Conservation (phyloP, 140 eudicot species). For the Oenanthe javanica region DNA sequence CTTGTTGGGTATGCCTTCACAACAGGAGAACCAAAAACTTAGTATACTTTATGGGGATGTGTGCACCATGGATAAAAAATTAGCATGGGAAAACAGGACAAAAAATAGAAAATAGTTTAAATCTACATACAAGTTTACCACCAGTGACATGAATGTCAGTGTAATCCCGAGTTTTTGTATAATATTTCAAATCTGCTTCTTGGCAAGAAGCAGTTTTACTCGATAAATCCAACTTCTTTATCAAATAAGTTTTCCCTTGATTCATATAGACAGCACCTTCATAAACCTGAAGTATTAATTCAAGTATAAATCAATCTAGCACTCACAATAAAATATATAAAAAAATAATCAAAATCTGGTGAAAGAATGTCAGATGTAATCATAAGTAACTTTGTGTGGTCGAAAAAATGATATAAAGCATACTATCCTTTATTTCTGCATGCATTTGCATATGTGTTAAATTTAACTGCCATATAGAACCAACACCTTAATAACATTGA, state of each 20-base stretch:
- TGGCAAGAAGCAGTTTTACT: slow-evolving; percentile 69
- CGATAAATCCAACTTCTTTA: slow-evolving; percentile 61
- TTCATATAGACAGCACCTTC: slow-evolving; percentile 97
- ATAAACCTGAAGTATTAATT: slow-evolving; percentile 57
- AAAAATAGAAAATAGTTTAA: neutral
- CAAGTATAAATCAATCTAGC: neutral
- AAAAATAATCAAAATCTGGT: neutral
- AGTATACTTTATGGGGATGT: neutral
- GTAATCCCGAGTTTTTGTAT: slow-evolving; percentile 76
- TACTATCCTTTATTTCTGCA: neutral
- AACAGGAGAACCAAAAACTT: neutral
- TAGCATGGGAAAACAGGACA: neutral
- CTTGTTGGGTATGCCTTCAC: slow-evolving; percentile 68
- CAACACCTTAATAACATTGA: neutral
- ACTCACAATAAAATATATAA: neutral
- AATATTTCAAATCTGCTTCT: slow-evolving; percentile 77
- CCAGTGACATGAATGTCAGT: slow-evolving; percentile 80
- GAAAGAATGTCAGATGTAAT: neutral
- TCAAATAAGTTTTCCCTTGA: slow-evolving; percentile 84
- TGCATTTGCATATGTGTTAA: neutral
- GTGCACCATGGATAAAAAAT: neutral
- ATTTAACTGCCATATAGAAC: neutral
- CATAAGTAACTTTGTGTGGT: neutral
- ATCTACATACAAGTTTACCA: slow-evolving; percentile 59
- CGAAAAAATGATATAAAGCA: neutral